Evolutionary conservation across 306 rosid genomes (phyloP).

Genomic region (Trifolium fragiferum): DNA sequence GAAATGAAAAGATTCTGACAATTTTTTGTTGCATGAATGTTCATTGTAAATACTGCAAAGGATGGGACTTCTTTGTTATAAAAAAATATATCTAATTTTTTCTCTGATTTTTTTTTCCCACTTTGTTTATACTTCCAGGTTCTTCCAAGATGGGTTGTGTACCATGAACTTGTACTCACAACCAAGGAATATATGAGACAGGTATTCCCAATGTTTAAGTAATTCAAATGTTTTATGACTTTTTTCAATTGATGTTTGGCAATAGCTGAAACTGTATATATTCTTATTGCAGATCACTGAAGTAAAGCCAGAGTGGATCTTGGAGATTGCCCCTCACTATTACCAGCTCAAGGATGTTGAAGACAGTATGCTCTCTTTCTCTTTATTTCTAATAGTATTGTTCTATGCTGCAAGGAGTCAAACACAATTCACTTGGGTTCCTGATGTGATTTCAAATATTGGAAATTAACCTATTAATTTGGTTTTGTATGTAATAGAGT

Average conservation of each 20-base stretch:
- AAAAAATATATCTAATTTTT: slow-evolving; percentile 9
- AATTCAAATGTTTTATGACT: slow-evolving; percentile 9
- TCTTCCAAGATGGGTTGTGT: slow-evolving; percentile 92
- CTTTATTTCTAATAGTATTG: slow-evolving; percentile 36
- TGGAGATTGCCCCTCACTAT: slow-evolving; percentile 95
- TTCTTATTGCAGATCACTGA: slow-evolving; percentile 70
- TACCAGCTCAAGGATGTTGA: slow-evolving; percentile 95
- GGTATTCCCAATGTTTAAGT: slow-evolving; percentile 47
- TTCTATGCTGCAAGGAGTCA: slow-evolving; percentile 9
- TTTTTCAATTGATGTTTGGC: slow-evolving; percentile 24
- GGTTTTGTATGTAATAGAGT: background rate
- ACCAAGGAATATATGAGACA: slow-evolving; percentile 97
- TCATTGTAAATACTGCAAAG: slow-evolving; percentile 5
- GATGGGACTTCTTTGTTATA: slow-evolving; percentile 23
- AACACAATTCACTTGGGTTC: slow-evolving; percentile 1
- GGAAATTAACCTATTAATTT: slow-evolving; percentile 18
- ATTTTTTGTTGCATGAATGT: slow-evolving; percentile 6
- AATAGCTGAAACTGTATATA: slow-evolving; percentile 35
- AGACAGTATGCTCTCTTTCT: slow-evolving; percentile 68
- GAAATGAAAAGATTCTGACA: background rate
- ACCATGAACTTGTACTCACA: slow-evolving; percentile 93
- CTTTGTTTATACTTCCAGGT: slow-evolving; percentile 53
- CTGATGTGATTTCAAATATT: slow-evolving; percentile 5
- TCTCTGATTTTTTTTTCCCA: background rate
- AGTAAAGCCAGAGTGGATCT: slow-evolving; percentile 89